These are phyloP conservation scores for Cornus suecica DNA, from an alignment of 148 eudicot genomes.

Conservation along the genomic window DNA sequence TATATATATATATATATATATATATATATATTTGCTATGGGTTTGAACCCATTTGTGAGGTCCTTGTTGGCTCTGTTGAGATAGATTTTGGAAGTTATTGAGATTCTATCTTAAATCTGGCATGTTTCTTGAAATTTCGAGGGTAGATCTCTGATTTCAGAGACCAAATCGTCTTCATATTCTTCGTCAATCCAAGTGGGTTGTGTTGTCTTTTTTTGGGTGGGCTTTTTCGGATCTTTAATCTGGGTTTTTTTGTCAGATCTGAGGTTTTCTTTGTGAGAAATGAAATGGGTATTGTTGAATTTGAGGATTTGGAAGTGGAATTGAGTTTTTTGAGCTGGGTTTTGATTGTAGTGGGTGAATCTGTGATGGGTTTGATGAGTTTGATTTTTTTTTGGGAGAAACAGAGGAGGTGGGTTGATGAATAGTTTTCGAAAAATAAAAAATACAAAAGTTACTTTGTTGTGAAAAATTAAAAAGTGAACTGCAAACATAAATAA, in stretches of 20 bases:
- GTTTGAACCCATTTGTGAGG: constrained; percentile 64
- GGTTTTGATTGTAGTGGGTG: constrained; percentile 28
- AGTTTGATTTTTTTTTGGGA: constrained; percentile 42
- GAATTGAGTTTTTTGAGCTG: constrained; percentile 58
- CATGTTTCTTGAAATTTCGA: constrained; percentile 67
- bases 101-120: constrained; percentile 79
- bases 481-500: no score
- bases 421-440: no score
- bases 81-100: constrained; percentile 61
- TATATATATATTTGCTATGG: no score
- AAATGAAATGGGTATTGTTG: constrained; percentile 25
- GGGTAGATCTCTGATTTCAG: constrained; percentile 72
- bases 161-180: constrained; percentile 48
- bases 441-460: no score
- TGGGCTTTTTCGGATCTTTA: constrained; percentile 7
- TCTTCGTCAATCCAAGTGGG: constrained; percentile 33
- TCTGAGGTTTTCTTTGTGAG: constrained; percentile 39
- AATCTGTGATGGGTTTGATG: constrained; percentile 20
- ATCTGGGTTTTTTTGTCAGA: constrained; percentile 32
- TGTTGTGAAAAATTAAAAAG: no score
- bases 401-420: constrained; percentile 23
- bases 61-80: constrained; percentile 56
- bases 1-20: no score
- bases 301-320: constrained; percentile 42
- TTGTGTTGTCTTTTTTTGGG: constrained; percentile 17